Percentiles rank a stretch among this genome's conserved stretches.
Evolutionary conservation across 148 eudicot genomes (phyloP).

Genomic region (Persicaria maculosa): DNA sequence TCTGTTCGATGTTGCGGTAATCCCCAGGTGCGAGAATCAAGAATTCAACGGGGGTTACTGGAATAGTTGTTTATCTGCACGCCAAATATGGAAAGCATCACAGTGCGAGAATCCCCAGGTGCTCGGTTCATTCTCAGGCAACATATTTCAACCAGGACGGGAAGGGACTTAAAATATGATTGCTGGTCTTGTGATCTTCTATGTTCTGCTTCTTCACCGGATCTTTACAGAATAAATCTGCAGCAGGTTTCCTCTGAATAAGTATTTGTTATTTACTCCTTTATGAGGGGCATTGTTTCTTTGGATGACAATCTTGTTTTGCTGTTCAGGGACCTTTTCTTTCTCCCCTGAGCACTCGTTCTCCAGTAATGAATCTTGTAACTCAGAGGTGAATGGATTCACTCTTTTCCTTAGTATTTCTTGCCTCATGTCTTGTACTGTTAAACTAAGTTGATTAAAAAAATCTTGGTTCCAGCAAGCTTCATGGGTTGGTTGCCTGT

Average conservation of each 20-base stretch:
- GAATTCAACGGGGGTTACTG: too few relatives aligned
- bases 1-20: too few relatives aligned
- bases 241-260: slow-evolving; percentile 52
- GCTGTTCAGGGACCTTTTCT: slow-evolving; percentile 73
- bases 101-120: slow-evolving; percentile 86
- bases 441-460: background rate
- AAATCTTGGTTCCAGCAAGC: slow-evolving; percentile 44
- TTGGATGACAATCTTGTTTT: slow-evolving; percentile 7
- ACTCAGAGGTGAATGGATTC: slow-evolving; percentile 59
- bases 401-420: background rate
- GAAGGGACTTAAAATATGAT: slow-evolving; percentile 85
- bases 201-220: slow-evolving; percentile 98
- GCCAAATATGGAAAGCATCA: slow-evolving; percentile 93
- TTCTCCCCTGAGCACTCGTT: slow-evolving; percentile 69
- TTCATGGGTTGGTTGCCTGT: slow-evolving; percentile 89
- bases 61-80: slow-evolving; percentile 62
- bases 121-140: background rate
- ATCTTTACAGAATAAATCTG: slow-evolving; percentile 83
- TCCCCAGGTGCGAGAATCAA: too few relatives aligned
- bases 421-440: background rate
- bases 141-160: slow-evolving; percentile 54
- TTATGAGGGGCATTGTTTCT: background rate
- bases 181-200: slow-evolving; percentile 85
- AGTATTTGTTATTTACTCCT: background rate
- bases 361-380: slow-evolving; percentile 87